These are phyloP conservation scores for Sonneratia alba DNA, from an alignment of 345 rosid species.

Conservation along the genomic window DNA sequence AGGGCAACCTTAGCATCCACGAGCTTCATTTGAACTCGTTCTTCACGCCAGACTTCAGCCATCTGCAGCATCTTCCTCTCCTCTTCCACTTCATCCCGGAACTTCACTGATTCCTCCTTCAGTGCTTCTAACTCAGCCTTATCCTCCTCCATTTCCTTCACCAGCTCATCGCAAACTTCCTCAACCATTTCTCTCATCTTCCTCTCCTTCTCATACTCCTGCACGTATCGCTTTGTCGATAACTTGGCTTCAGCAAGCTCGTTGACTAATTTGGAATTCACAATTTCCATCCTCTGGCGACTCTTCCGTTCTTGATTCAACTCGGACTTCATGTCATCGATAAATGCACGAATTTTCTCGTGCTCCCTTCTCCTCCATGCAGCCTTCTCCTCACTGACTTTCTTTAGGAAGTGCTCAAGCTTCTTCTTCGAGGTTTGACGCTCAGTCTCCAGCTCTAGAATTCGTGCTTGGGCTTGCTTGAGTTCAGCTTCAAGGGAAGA, in stretches of 20 bases:
- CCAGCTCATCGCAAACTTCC: slow-evolving; percentile 89
- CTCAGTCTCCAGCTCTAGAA: slow-evolving; percentile 58
- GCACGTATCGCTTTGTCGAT: slow-evolving; percentile 45
- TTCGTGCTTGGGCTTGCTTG: slow-evolving; percentile 49
- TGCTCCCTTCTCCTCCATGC: slow-evolving; percentile 80
- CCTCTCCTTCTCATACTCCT: slow-evolving; percentile 68
- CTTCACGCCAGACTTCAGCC: slow-evolving; percentile 99
- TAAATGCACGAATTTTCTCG: slow-evolving; percentile 69
- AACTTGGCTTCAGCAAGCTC: slow-evolving; percentile 72
- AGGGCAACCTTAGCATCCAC: slow-evolving; percentile 69
- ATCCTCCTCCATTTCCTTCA: slow-evolving; percentile 73
- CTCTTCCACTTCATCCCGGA: slow-evolving; percentile 63
- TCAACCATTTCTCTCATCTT: slow-evolving; percentile 61
- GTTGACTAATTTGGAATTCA: slow-evolving; percentile 60
- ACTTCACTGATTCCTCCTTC: slow-evolving; percentile 57
- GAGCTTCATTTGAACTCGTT: slow-evolving; percentile 93
- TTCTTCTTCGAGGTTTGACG: slow-evolving; percentile 73
- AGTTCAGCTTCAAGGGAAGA: slow-evolving; percentile 60
- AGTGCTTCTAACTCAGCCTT: slow-evolving; percentile 67
- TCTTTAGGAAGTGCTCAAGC: slow-evolving; percentile 71
- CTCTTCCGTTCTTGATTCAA: slow-evolving; percentile 59
- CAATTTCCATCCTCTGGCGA: slow-evolving; percentile 56
- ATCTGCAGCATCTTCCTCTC: slow-evolving; percentile 92
- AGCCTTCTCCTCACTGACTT: slow-evolving; percentile 76
- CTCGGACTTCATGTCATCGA: slow-evolving; percentile 56